phyloP scores from a whole-genome alignment of 345 rosid genomes.

The Populus ilicifolia region DNA sequence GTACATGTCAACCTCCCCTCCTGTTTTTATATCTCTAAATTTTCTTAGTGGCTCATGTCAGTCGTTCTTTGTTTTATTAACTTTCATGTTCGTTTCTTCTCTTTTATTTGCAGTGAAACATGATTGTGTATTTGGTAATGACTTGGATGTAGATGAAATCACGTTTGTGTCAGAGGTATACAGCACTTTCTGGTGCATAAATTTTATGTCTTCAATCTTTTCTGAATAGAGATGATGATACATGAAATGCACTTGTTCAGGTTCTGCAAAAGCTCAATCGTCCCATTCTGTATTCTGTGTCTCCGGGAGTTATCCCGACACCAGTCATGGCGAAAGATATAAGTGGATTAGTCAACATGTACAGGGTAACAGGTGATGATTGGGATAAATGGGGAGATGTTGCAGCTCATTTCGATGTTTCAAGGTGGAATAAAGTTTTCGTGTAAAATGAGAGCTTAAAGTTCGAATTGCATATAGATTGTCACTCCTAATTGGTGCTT shows the following conservation, averaged over 20 bases:
- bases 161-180: conserved; percentile 62
- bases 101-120: conserved; percentile 56
- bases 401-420: conserved; percentile 66
- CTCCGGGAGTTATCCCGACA: conserved; percentile 81
- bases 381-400: conserved; percentile 94
- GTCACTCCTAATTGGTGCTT: not conserved
- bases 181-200: not conserved
- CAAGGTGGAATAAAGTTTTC: conserved; percentile 47
- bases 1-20: not conserved
- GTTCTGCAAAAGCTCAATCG: conserved; percentile 61
- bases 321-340: conserved; percentile 74
- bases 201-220: conserved; percentile 12
- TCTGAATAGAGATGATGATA: conserved; percentile 8
- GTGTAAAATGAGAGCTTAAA: not conserved
- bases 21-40: not conserved
- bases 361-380: conserved; percentile 82
- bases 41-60: conserved; percentile 3
- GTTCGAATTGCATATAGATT: conserved; percentile 4
- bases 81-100: not conserved
- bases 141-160: conserved; percentile 67
- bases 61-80: not conserved
- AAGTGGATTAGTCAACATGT: conserved; percentile 66
- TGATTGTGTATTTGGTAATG: conserved; percentile 81
- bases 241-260: conserved; percentile 34
- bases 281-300: conserved; percentile 76